Conservation (phyloP, 2,329 filamentous ascomycete species). For the Arthroderma sp. region DNA sequence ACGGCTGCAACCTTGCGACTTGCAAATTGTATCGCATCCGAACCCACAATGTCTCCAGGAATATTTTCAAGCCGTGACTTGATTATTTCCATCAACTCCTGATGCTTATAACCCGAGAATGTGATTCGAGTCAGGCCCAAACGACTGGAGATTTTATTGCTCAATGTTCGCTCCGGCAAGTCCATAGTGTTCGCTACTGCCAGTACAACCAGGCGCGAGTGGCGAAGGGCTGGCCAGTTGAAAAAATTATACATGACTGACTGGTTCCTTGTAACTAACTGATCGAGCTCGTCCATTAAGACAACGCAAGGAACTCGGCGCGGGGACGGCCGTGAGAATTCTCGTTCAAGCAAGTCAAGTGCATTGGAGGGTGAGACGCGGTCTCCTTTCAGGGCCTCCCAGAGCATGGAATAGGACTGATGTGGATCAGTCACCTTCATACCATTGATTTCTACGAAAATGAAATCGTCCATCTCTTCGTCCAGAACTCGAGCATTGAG, state of each 20-base stretch:
- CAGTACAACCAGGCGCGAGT: conserved; percentile 86
- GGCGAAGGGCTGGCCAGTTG: conserved; percentile 89
- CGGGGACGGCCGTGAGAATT: conserved; percentile 85
- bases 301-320: conserved; percentile 90
- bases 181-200: conserved; percentile 99
- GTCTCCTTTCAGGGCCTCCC: conserved; percentile 91
- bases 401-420: conserved; percentile 86
- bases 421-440: conserved; percentile 99
- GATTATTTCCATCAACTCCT: conserved; percentile 94
- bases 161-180: conserved; percentile 83
- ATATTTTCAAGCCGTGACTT: conserved; percentile 84
- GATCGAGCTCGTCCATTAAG: conserved; percentile 95
- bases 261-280: conserved; percentile 94
- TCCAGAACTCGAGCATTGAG: conserved; percentile 75
- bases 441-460: conserved; percentile 98
- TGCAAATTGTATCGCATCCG: conserved; percentile 91
- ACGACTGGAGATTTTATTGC: conserved; percentile 95
- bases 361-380: conserved; percentile 85
- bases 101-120: conserved; percentile 92
- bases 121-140: conserved; percentile 85
- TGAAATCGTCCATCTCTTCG: conserved; percentile 94
- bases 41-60: conserved; percentile 75
- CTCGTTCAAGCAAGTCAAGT: conserved; percentile 75
- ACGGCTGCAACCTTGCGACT: conserved; percentile 94
- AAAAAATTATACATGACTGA: conserved; percentile 99